Evolutionary conservation across 768 basidiomycete genomes (phyloP), one percentile per base, ranked within the genome.

Genomic region (Collybiopsis luxurians): DNA sequence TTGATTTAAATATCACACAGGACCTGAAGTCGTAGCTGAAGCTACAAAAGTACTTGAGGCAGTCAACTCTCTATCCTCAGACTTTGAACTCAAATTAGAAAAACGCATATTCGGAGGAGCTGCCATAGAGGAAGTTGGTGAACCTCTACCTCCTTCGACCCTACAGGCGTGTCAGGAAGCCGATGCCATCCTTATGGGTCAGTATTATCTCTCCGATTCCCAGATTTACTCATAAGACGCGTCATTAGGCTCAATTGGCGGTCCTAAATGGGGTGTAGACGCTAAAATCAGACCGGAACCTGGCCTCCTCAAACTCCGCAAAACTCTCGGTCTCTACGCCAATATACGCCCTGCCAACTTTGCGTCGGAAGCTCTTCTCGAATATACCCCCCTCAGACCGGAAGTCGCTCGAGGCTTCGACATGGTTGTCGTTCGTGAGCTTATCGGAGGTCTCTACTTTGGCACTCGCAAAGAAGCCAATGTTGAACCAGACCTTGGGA

Each of bases 291-390:
- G 97, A 55, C 97, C 97, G 17, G 97, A 99, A 71, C 84, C 85
- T 59, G 97, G 97, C 54, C 82, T 99, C 11, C 85, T 99, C 27
- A 69, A 76, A 6, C 82, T 99, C 52, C 87, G 97, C 63, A 98
- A 99, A 73, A 85, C 83, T 27, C 87, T 98, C 53, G 96, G 95
- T 21, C 83, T 98, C 47, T 98, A 95, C 74, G 96, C 94, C 69
- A 99, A 99, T 75, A 97, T 99, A 71, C 91, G 97, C 28, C 97
- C 97, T 12, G 92, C 94, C 11, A 92, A 90, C 67, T 94, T 99
- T 64, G 94, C 92, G 0, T 95, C 93, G 7, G 91, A 98, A 47
- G 89, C 92, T 23, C 83, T 99, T 47, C 74, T 99, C 55, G 76
- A 82, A 45, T 82, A 91, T 75, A 92, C 92, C 21, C 97, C 97